Evolutionary conservation across 345 rosid species (phyloP).

Genomic region (Eucalyptus brandiana): DNA sequence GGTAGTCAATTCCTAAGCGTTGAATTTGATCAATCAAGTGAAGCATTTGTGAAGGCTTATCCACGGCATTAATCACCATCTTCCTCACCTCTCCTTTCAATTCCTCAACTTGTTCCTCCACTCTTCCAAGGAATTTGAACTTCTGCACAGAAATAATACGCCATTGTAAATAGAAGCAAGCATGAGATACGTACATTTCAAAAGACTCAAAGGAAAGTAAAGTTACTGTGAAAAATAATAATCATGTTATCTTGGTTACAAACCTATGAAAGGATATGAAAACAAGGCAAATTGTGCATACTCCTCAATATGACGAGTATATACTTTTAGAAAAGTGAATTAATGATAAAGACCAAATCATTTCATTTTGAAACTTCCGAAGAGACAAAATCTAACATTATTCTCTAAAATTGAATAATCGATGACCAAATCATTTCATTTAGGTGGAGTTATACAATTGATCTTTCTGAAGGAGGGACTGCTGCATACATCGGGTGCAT

Average conservation of each 20-base stretch:
- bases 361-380: not conserved
- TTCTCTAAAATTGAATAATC: not conserved
- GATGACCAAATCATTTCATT: not conserved
- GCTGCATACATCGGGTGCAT: not conserved
- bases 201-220: not conserved
- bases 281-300: not conserved
- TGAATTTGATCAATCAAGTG: constrained; percentile 14
- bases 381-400: not conserved
- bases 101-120: not conserved
- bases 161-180: not conserved
- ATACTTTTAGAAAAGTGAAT: not conserved
- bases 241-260: not conserved
- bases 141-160: not conserved
- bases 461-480: not conserved
- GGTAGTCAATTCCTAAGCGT: constrained; percentile 25
- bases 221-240: not conserved
- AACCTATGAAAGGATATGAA: not conserved
- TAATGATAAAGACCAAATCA: not conserved
- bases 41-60: not conserved
- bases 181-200: not conserved
- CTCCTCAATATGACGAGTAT: not conserved
- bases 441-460: not conserved
- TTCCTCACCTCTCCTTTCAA: constrained; percentile 1
- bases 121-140: not conserved
- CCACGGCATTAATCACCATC: not conserved